Evolutionary conservation across 352 stramenopile genomes (phyloP).

Genomic region (Globisporangium mamillatum): DNA sequence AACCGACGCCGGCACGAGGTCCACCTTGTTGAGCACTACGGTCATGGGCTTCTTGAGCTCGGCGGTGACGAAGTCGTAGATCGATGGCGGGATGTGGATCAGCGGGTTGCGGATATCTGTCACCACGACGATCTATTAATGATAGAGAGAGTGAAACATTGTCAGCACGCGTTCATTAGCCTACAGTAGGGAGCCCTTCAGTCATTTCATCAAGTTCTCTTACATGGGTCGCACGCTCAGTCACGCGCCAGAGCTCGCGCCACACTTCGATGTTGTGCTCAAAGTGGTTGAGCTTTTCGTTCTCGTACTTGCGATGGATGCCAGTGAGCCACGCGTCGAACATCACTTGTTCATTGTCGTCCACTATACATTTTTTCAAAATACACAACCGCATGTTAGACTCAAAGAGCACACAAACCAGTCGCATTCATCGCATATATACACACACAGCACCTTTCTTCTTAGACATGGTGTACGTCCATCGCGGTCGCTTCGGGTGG

Average conservation of each 20-base stretch:
- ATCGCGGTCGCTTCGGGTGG: slow-evolving; percentile 65
- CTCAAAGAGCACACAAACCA: slow-evolving; percentile 1
- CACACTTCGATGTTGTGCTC: slow-evolving; percentile 87
- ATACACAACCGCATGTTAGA: background rate
- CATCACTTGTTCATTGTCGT: slow-evolving; percentile 80
- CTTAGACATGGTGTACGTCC: slow-evolving; percentile 84
- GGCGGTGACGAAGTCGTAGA: slow-evolving; percentile 78
- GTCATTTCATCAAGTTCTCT: background rate
- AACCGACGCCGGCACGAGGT: slow-evolving; percentile 62
- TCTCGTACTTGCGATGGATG: slow-evolving; percentile 83
- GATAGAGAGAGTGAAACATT: background rate
- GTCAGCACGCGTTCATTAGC: background rate
- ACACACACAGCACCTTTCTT: slow-evolving; percentile 46
- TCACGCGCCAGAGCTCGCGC: slow-evolving; percentile 86
- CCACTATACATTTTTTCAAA: slow-evolving; percentile 30
- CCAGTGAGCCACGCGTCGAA: slow-evolving; percentile 85
- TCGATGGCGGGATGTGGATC: slow-evolving; percentile 73
- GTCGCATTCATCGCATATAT: background rate
- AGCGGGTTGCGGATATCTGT: slow-evolving; percentile 80
- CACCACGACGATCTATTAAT: slow-evolving; percentile 49
- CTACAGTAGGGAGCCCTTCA: background rate
- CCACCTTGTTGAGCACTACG: slow-evolving; percentile 85
- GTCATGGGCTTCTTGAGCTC: slow-evolving; percentile 75
- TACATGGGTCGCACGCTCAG: slow-evolving; percentile 77
- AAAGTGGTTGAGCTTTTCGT: slow-evolving; percentile 83